phyloP scores from a whole-genome alignment of 371 early-diverging fungal species.

The Parasitella parasitica region DNA sequence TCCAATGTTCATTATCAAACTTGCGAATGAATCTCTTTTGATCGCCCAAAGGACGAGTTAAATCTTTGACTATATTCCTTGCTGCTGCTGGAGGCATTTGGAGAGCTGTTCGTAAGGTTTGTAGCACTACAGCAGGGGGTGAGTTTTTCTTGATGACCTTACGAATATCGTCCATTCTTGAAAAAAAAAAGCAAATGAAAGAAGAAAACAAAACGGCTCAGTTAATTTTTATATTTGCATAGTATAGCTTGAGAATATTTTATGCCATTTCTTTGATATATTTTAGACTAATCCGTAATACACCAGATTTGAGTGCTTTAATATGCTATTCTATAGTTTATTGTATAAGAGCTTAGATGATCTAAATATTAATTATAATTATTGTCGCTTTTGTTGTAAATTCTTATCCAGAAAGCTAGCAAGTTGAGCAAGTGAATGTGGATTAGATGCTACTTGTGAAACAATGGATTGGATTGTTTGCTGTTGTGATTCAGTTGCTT shows the following conservation, averaged over 20 bases:
- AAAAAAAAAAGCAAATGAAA: neutral
- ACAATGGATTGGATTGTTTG: neutral
- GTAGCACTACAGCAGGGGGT: constrained; percentile 13
- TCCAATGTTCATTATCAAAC: constrained; percentile 20
- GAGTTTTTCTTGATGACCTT: constrained; percentile 14
- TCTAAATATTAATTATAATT: neutral
- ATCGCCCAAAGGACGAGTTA: constrained; percentile 15
- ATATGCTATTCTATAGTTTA: neutral
- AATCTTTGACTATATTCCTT: constrained; percentile 12
- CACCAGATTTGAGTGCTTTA: neutral
- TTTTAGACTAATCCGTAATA: neutral
- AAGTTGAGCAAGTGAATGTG: neutral
- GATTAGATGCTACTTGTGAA: neutral
- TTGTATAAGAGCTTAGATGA: neutral
- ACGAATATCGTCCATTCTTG: constrained; percentile 20
- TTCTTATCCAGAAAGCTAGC: neutral
- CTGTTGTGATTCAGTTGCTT: neutral
- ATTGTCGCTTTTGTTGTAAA: neutral
- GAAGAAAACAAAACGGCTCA: neutral
- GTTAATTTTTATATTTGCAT: neutral
- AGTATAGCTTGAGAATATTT: neutral
- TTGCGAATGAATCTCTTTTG: constrained; percentile 20
- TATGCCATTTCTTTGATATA: neutral
- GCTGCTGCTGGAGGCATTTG: constrained; percentile 12
- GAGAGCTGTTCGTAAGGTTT: constrained; percentile 8